phyloP scores from a whole-genome alignment of 495 filamentous ascomycete species.

The Penicillium antarcticum region DNA sequence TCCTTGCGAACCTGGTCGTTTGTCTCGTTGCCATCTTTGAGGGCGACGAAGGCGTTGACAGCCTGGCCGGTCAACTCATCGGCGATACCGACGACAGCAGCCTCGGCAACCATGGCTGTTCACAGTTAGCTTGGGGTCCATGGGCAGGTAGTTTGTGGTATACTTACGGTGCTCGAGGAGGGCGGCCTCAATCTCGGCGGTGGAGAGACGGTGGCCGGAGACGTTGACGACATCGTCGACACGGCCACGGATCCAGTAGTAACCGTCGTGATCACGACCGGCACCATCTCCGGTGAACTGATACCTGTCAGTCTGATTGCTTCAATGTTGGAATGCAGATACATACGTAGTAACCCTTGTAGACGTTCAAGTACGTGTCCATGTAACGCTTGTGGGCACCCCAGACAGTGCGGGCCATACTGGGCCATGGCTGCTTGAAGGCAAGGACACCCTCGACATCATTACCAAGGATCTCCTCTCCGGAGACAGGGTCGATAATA shows the following conservation, averaged over 20 bases:
- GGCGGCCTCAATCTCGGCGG: slow-evolving; percentile 96
- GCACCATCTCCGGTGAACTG: slow-evolving; percentile 98
- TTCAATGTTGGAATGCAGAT: neutral
- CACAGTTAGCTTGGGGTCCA: slow-evolving; percentile 8
- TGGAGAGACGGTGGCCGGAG: slow-evolving; percentile 91
- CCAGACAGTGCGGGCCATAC: slow-evolving; percentile 98
- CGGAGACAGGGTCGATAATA: slow-evolving; percentile 95
- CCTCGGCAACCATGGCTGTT: slow-evolving; percentile 71
- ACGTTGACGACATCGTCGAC: slow-evolving; percentile 99
- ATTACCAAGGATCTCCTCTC: slow-evolving; percentile 90
- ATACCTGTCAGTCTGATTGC: slow-evolving; percentile 30
- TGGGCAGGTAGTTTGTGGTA: neutral
- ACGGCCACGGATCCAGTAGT: slow-evolving; percentile 99
- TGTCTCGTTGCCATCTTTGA: slow-evolving; percentile 82
- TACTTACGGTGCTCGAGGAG: slow-evolving; percentile 81
- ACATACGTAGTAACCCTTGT: slow-evolving; percentile 96
- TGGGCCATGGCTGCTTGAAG: slow-evolving; percentile 98
- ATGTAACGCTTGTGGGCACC: slow-evolving; percentile 97
- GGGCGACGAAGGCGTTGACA: slow-evolving; percentile 92
- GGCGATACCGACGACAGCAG: slow-evolving; percentile 88
- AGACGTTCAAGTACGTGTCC: slow-evolving; percentile 97
- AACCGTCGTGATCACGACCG: slow-evolving; percentile 94
- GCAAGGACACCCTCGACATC: slow-evolving; percentile 97
- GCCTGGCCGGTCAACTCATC: slow-evolving; percentile 96
- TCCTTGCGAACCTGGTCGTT: slow-evolving; percentile 87